Evolutionary conservation across 2,329 filamentous ascomycete genomes (phyloP).

Genomic region (Calonectria hawksworthii): DNA sequence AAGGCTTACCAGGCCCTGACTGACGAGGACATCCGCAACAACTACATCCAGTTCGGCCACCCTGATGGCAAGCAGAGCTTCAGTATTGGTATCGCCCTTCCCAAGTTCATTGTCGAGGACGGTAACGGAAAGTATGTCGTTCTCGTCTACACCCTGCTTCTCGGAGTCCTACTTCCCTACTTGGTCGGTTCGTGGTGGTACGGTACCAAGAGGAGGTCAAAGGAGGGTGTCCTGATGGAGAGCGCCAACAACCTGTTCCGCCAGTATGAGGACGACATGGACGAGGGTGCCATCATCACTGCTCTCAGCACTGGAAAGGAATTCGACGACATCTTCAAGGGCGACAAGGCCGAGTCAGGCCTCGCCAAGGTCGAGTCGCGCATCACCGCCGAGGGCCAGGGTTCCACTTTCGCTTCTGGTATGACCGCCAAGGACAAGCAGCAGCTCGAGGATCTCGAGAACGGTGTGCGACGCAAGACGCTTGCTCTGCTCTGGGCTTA

Average conservation of each 20-base stretch:
- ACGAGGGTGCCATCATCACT: constrained; percentile 83
- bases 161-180: constrained; percentile 93
- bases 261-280: constrained; percentile 88
- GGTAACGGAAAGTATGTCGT: constrained; percentile 97
- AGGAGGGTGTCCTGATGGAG: constrained; percentile 92
- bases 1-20: constrained; percentile 99
- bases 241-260: constrained; percentile 96
- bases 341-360: constrained; percentile 83
- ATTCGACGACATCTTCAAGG: constrained; percentile 81
- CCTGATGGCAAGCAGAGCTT: constrained; percentile 98
- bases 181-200: constrained; percentile 99
- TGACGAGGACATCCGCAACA: constrained; percentile 96
- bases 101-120: constrained; percentile 91
- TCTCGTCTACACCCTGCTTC: constrained; percentile 86
- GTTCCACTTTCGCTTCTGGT: constrained; percentile 65
- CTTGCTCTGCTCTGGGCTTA: constrained; percentile 96
- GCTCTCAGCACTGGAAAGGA: constrained; percentile 90
- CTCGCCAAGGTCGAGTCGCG: constrained; percentile 87
- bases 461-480: constrained; percentile 85
- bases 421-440: constrained; percentile 81
- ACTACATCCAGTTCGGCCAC: constrained; percentile 95
- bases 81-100: constrained; percentile 96
- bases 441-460: constrained; percentile 84
- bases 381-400: constrained; percentile 74
- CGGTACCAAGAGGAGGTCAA: constrained; percentile 91